A percentile compares a stretch with the other conserved stretches of the same genome.
These are phyloP conservation scores for Tulasnella sp. DNA, from an alignment of 768 basidiomycete species.

Conservation along the genomic window DNA sequence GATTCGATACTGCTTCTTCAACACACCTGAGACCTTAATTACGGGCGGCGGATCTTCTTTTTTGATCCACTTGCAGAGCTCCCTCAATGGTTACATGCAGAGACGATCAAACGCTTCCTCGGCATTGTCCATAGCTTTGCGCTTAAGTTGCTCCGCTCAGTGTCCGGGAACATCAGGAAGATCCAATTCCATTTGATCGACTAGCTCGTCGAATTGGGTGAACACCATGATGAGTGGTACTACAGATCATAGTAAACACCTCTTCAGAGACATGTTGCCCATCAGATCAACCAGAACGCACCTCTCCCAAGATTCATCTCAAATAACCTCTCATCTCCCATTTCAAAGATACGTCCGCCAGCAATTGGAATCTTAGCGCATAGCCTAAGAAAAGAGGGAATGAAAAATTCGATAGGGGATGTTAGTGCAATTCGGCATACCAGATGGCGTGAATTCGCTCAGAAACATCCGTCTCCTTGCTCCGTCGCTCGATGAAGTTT, in stretches of 20 bases:
- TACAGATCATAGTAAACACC: not conserved
- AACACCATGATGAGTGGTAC: conserved; percentile 28
- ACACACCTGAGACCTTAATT: no score
- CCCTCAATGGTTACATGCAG: not conserved
- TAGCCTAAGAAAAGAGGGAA: conserved; percentile 20
- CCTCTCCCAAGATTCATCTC: conserved; percentile 11
- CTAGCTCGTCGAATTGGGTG: conserved; percentile 25
- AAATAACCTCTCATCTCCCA: conserved; percentile 23
- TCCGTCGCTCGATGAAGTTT: conserved; percentile 20
- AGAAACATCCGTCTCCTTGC: conserved; percentile 11
- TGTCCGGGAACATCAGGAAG: no score
- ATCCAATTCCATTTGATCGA: not conserved
- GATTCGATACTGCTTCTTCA: no score
- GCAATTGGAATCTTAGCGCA: conserved; percentile 24
- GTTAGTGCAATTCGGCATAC: conserved; percentile 11
- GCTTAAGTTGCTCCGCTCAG: no score
- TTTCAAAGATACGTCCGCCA: conserved; percentile 22
- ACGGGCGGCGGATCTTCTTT: no score
- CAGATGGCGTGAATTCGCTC: conserved; percentile 25
- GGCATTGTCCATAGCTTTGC: not conserved
- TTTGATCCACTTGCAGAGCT: no score
- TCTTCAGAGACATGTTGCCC: no score
- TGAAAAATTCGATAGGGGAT: not conserved
- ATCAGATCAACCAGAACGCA: no score
- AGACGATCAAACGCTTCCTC: not conserved